Conservation (phyloP, 345 rosid species). For the Limnanthes douglasii region DNA sequence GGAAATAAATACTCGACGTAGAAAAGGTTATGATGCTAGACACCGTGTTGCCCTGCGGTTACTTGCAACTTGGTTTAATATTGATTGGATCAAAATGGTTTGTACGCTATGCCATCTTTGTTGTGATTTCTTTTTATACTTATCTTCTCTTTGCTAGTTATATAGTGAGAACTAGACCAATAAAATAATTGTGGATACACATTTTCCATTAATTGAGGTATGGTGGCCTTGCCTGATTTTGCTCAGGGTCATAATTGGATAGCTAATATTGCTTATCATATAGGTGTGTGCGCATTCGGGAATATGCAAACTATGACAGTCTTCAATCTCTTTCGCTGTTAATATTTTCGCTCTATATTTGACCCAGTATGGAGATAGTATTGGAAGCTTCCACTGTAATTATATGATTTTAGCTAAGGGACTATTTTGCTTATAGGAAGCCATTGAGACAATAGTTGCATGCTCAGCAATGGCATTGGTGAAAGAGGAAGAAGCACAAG, state of each 20-base stretch:
- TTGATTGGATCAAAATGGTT: slow-evolving; percentile 82
- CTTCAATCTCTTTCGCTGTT: no score
- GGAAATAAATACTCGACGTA: slow-evolving; percentile 31
- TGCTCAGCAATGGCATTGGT: slow-evolving; percentile 85
- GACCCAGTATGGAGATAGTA: no score
- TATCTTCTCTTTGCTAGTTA: not conserved
- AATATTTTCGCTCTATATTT: no score
- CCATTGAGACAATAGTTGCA: slow-evolving; percentile 76
- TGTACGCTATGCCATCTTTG: no score
- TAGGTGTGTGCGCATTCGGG: no score
- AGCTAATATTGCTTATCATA: no score
- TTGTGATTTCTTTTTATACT: not conserved
- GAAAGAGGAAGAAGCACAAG: slow-evolving; percentile 42
- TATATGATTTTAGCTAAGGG: no score
- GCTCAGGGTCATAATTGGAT: no score
- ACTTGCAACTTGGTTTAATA: slow-evolving; percentile 75
- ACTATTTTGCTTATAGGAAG: no score
- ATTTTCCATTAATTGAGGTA: slow-evolving; percentile 3
- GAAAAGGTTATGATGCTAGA: slow-evolving; percentile 91
- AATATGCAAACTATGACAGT: no score
- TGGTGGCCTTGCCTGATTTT: no score
- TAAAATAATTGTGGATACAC: not conserved
- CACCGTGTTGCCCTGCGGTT: slow-evolving; percentile 81
- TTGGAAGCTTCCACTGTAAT: no score
- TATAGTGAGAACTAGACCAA: not conserved